Evolutionary conservation across 1,139 yeast species (phyloP).

Genomic region (Geotrichum phurueaensis): DNA sequence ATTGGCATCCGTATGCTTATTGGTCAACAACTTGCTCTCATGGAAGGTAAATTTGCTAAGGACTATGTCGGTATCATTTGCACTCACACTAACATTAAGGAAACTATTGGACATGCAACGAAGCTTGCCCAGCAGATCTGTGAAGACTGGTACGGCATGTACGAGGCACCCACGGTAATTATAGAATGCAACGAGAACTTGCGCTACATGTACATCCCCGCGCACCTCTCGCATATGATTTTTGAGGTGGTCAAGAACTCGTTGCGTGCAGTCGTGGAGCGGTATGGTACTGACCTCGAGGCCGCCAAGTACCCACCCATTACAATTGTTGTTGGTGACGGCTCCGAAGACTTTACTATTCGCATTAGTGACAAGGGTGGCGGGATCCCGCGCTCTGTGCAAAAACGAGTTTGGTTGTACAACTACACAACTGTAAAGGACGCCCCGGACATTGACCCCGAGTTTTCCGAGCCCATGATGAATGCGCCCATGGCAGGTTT

Average conservation of each 20-base stretch:
- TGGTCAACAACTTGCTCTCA: conserved; percentile 79
- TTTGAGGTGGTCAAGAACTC: conserved; percentile 80
- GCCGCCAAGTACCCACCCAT: conserved; percentile 55
- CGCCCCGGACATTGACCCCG: conserved; percentile 54
- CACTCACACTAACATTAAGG: conserved; percentile 71
- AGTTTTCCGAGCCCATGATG: conserved; percentile 44
- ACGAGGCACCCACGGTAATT: conserved; percentile 74
- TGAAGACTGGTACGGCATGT: conserved; percentile 76
- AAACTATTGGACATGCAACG: conserved; percentile 75
- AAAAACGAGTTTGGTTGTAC: conserved; percentile 75
- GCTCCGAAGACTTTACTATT: conserved; percentile 72
- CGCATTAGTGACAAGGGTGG: conserved; percentile 82
- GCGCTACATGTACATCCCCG: conserved; percentile 83
- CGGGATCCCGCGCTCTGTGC: conserved; percentile 69
- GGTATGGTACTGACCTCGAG: conserved; percentile 45
- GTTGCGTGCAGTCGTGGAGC: conserved; percentile 78
- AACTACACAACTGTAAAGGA: conserved; percentile 69
- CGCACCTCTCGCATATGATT: conserved; percentile 78
- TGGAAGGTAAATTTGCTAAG: conserved; percentile 49
- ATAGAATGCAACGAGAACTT: conserved; percentile 64
- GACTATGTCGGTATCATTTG: conserved; percentile 80
- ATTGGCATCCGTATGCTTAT: conserved; percentile 83
- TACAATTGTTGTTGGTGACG: conserved; percentile 70
- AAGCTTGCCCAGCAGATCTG: conserved; percentile 81
- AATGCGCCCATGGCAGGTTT: conserved; percentile 80